These are phyloP conservation scores for Myrica gale DNA, from an alignment of 306 rosid genomes.

Conservation along the genomic window DNA sequence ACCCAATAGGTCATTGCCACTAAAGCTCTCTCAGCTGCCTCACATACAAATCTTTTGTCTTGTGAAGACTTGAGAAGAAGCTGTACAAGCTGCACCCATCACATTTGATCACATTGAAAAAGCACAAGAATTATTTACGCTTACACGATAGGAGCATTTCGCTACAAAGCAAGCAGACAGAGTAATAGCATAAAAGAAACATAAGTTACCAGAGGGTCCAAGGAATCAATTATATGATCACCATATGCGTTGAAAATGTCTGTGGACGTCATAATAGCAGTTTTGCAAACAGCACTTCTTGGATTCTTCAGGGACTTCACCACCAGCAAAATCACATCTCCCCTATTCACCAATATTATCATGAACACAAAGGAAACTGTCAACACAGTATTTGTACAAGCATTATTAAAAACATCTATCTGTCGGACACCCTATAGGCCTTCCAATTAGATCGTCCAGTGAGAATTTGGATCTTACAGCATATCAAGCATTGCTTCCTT, in stretches of 20 bases:
- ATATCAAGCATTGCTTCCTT: slow-evolving; percentile 67
- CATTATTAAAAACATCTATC: background rate
- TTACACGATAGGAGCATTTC: slow-evolving; percentile 5
- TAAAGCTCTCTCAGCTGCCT: slow-evolving; percentile 92
- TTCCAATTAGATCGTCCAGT: slow-evolving; percentile 10
- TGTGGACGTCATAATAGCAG: slow-evolving; percentile 94
- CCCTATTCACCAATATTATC: slow-evolving; percentile 50
- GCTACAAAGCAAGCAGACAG: slow-evolving; percentile 21
- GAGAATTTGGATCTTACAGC: slow-evolving; percentile 57
- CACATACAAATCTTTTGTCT: slow-evolving; percentile 97
- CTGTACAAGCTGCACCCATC: slow-evolving; percentile 71
- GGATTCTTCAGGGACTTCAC: slow-evolving; percentile 87
- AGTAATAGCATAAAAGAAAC: slow-evolving; percentile 16
- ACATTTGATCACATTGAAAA: slow-evolving; percentile 25
- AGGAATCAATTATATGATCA: slow-evolving; percentile 69
- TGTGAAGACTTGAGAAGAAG: slow-evolving; percentile 98
- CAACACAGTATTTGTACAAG: background rate
- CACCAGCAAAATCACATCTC: slow-evolving; percentile 65
- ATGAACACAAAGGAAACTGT: slow-evolving; percentile 13
- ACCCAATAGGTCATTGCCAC: slow-evolving; percentile 77
- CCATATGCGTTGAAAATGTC: slow-evolving; percentile 80
- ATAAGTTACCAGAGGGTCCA: slow-evolving; percentile 81
- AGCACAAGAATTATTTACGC: slow-evolving; percentile 20
- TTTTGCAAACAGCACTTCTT: slow-evolving; percentile 95
- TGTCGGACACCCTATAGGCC: background rate